A percentile compares a stretch with the other conserved stretches of the same genome.
phyloP scores from a whole-genome alignment of 1,139 yeast genomes.

The Zygosaccharomyces sapae region DNA sequence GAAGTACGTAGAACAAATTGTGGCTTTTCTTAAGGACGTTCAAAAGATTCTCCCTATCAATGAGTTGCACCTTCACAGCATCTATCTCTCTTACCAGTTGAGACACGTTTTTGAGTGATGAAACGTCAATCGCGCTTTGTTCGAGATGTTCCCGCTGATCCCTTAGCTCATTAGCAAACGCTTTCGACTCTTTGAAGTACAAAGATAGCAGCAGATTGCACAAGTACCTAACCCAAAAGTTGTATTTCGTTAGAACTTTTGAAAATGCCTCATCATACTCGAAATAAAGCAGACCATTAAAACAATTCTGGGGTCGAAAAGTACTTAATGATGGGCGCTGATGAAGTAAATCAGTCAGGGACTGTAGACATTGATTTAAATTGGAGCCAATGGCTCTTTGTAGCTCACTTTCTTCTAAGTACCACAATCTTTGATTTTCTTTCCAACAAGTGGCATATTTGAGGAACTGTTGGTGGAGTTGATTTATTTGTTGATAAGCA shows the following conservation, averaged over 20 bases:
- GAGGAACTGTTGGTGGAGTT: not conserved
- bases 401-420: constrained; percentile 2
- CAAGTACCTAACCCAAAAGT: constrained; percentile 18
- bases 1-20: constrained; percentile 33
- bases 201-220: constrained; percentile 10
- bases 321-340: not conserved
- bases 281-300: not conserved
- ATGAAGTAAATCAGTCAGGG: not conserved
- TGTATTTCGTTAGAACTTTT: constrained; percentile 10
- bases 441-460: not conserved
- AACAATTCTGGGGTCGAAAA: not conserved
- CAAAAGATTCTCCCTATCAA: constrained; percentile 10
- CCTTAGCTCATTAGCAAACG: constrained; percentile 7
- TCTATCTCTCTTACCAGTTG: constrained; percentile 2
- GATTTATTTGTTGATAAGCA: constrained; percentile 1
- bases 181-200: constrained; percentile 7
- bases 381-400: constrained; percentile 2
- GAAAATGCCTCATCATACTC: constrained; percentile 2
- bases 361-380: constrained; percentile 1
- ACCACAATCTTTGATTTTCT: constrained; percentile 4
- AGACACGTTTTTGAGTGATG: constrained; percentile 3
- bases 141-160: constrained; percentile 6
- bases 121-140: not conserved
- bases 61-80: constrained; percentile 2
- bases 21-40: constrained; percentile 10